Evolutionary conservation across 2,329 filamentous ascomycete genomes (phyloP), one percentile per base, ranked within the genome.

Genomic region (Diplodia intermedia): DNA sequence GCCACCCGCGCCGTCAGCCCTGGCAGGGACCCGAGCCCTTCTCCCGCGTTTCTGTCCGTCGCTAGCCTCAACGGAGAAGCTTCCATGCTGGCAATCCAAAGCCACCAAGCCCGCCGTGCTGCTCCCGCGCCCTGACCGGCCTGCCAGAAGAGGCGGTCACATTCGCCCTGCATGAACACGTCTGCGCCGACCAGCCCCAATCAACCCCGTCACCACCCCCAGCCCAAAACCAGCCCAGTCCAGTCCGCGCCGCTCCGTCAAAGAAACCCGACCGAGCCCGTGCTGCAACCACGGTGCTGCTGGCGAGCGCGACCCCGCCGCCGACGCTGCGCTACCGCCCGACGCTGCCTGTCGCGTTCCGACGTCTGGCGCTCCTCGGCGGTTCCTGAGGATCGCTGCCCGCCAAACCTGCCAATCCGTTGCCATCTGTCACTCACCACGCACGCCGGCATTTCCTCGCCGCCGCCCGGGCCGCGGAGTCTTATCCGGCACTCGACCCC

Each of bases 91-190:
- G 18, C 54, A 31, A 52, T 50, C 60, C 29, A 52, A 49, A 63
- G 43, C 43, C 43, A 63, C 56, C 31, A 33, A 33, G 31, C 31
- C 31, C 31, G 31, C 40, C 36, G 38, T 49, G 23, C 56, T 49
- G 43, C 57, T 23, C 33, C 57, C 60, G 60, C 60, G 60, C 60
- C 40, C 57, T 49, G 23, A 20, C 57, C 29, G 29, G 29, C 43
- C 18, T 31, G 53, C 53, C 57, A 29, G 60, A 63, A 63, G 60
- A 63, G 47, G 60, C 60, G 60, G 60, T 63, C 60, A 63, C 60
- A 52, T 63, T 63, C 43, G 60, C 43, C 60, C 60, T 63, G 60
- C 60, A 63, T 63, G 60, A 63, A 63, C 60, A 63, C 60, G 60
- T 63, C 60, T 60, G 56, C 56, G 40, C 36, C 26, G 18, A 15